Evolutionary conservation across 2,329 filamentous ascomycete species (phyloP).

Genomic region (Biscogniauxia marginata): DNA sequence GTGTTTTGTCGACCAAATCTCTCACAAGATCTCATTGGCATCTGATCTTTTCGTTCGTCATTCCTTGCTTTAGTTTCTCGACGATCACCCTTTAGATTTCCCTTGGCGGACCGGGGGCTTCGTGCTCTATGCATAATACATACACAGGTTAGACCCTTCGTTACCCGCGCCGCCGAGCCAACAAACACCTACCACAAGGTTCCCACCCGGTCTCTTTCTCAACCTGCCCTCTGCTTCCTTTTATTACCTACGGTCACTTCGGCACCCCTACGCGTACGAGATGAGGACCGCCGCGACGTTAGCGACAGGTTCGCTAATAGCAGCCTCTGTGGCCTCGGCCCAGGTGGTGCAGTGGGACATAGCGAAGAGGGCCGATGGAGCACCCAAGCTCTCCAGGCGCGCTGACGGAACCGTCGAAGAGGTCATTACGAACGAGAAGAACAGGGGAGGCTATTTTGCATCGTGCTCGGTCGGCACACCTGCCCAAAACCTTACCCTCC

Average conservation of each 20-base stretch:
- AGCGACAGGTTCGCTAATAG: constrained; percentile 28
- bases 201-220: background rate
- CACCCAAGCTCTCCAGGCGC: constrained; percentile 37
- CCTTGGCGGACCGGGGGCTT: background rate
- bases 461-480: constrained; percentile 58
- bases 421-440: constrained; percentile 43
- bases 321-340: constrained; percentile 25
- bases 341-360: constrained; percentile 50
- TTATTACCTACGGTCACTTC: background rate
- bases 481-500: constrained; percentile 53
- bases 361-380: constrained; percentile 33
- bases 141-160: background rate
- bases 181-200: background rate
- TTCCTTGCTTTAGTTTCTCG: background rate
- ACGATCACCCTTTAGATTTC: background rate
- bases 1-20: background rate
- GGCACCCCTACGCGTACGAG: background rate
- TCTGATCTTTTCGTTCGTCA: background rate
- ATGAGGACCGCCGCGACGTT: constrained; percentile 27
- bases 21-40: background rate
- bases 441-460: constrained; percentile 54
- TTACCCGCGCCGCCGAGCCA: background rate
- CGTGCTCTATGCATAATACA: background rate
- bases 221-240: background rate
- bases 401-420: constrained; percentile 40